These are phyloP conservation scores for Yamadazyma aaseri DNA, from an alignment of 1,139 yeast species.

Conservation along the genomic window DNA sequence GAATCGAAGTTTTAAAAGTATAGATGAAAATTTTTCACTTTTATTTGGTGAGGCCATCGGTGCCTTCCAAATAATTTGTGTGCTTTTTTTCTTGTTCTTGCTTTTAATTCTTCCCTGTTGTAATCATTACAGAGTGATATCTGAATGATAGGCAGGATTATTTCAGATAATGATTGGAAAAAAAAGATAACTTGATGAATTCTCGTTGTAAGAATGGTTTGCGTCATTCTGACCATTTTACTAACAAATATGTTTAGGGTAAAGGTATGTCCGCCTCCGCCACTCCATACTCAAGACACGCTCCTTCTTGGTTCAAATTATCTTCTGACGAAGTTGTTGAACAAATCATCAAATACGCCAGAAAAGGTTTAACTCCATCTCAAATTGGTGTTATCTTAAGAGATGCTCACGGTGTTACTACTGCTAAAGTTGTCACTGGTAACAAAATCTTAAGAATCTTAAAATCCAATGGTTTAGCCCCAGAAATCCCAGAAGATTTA, in stretches of 20 bases:
- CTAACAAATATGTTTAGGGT: slow-evolving; percentile 61
- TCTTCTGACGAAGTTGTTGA: slow-evolving; percentile 95
- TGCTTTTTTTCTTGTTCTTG: background rate
- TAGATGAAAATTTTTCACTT: no score
- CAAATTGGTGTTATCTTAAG: slow-evolving; percentile 99
- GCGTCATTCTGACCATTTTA: slow-evolving; percentile 16
- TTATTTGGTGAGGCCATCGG: no score
- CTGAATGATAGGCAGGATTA: background rate
- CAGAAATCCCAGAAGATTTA: slow-evolving; percentile 99
- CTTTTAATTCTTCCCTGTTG: background rate
- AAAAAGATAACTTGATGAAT: no score
- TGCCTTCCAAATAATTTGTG: no score
- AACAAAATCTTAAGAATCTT: slow-evolving; percentile 99
- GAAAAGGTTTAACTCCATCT: slow-evolving; percentile 99
- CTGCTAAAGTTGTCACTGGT: slow-evolving; percentile 96
- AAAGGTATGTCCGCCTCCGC: slow-evolving; percentile 99
- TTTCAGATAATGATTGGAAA: no score
- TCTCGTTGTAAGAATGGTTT: slow-evolving; percentile 6
- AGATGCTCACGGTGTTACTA: slow-evolving; percentile 99
- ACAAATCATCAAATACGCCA: slow-evolving; percentile 98
- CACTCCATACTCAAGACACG: slow-evolving; percentile 97
- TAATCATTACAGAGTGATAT: background rate
- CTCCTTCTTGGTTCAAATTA: slow-evolving; percentile 99
- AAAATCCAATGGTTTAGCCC: slow-evolving; percentile 99
- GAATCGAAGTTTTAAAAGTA: no score